phyloP scores from a whole-genome alignment of 805 yeast genomes.

The Monosporozyma siamensis region DNA sequence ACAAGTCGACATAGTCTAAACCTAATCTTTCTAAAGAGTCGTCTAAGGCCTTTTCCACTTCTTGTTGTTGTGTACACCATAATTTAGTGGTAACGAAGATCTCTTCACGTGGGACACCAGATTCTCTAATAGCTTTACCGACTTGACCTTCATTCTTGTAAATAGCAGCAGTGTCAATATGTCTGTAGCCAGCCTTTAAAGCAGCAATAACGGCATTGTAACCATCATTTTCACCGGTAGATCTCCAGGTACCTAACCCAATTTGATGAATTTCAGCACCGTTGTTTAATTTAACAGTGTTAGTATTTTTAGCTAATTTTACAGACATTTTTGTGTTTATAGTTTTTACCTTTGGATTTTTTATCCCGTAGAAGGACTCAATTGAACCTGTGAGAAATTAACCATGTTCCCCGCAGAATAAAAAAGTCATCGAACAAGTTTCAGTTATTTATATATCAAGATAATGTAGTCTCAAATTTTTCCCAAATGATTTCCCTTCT shows the following conservation, averaged over 20 bases:
- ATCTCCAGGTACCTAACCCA: slow-evolving; percentile 70
- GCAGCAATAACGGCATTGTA: slow-evolving; percentile 52
- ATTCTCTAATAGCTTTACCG: slow-evolving; percentile 45
- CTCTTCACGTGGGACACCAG: slow-evolving; percentile 56
- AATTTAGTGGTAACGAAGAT: slow-evolving; percentile 66
- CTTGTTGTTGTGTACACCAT: slow-evolving; percentile 44
- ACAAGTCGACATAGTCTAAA: slow-evolving; percentile 68
- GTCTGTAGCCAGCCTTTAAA: slow-evolving; percentile 56
- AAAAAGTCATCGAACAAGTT: too few relatives aligned
- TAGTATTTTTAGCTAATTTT: slow-evolving; percentile 14
- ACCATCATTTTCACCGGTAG: slow-evolving; percentile 45
- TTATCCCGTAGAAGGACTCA: too few relatives aligned
- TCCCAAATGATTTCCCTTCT: too few relatives aligned
- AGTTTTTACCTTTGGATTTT: neutral
- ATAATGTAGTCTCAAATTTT: too few relatives aligned
- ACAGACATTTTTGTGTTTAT: slow-evolving; percentile 6
- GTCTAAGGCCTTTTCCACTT: slow-evolving; percentile 45
- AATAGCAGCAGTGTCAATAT: slow-evolving; percentile 67
- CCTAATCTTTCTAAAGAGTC: slow-evolving; percentile 53
- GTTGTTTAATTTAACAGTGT: slow-evolving; percentile 41
- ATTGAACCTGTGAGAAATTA: too few relatives aligned
- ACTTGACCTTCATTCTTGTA: slow-evolving; percentile 61
- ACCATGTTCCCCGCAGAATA: too few relatives aligned
- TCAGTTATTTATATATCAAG: too few relatives aligned
- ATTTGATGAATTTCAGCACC: slow-evolving; percentile 57